A percentile compares a stretch with the other conserved stretches of the same genome.
These are phyloP conservation scores for Pichia norvegensis DNA, from an alignment of 1,139 yeast genomes.

Conservation along the genomic window DNA sequence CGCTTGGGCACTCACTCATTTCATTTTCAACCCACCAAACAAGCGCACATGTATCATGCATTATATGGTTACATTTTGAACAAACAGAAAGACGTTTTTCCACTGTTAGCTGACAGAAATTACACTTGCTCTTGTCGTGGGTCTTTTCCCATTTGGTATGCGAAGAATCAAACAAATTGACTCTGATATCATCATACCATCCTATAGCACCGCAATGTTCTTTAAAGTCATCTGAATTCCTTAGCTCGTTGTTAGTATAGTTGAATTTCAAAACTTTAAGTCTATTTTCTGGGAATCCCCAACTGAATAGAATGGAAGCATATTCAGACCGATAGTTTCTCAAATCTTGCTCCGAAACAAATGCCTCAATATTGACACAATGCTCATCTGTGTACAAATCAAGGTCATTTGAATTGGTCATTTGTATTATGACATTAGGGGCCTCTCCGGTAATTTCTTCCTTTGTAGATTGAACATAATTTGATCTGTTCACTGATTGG, in stretches of 20 bases:
- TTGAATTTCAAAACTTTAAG: constrained; percentile 75
- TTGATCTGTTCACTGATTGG: constrained; percentile 17
- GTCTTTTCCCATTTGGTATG: constrained; percentile 12
- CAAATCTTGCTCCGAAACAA: constrained; percentile 40
- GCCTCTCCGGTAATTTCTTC: constrained; percentile 1
- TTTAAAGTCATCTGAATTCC: constrained; percentile 21
- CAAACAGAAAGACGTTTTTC: constrained; percentile 61
- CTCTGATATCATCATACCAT: constrained; percentile 23
- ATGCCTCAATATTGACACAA: constrained; percentile 39
- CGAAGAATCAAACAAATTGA: background rate
- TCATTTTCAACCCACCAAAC: constrained; percentile 66
- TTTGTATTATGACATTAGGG: constrained; percentile 38
- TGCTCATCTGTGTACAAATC: constrained; percentile 47
- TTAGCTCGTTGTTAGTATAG: constrained; percentile 28
- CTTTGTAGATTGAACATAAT: background rate
- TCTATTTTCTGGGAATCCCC: constrained; percentile 78
- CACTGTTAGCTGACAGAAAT: constrained; percentile 56
- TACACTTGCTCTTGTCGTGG: constrained; percentile 36
- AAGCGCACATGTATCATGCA: constrained; percentile 72
- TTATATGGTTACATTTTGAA: constrained; percentile 64
- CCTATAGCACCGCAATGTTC: constrained; percentile 41
- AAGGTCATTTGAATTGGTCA: constrained; percentile 47
- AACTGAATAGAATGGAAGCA: constrained; percentile 68
- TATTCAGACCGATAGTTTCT: constrained; percentile 58
- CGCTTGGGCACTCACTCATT: constrained; percentile 67